Percentiles rank a stretch among this genome's conserved stretches.
phyloP scores from a whole-genome alignment of 805 yeast genomes.

The Saccharomyces kudriavzevii region DNA sequence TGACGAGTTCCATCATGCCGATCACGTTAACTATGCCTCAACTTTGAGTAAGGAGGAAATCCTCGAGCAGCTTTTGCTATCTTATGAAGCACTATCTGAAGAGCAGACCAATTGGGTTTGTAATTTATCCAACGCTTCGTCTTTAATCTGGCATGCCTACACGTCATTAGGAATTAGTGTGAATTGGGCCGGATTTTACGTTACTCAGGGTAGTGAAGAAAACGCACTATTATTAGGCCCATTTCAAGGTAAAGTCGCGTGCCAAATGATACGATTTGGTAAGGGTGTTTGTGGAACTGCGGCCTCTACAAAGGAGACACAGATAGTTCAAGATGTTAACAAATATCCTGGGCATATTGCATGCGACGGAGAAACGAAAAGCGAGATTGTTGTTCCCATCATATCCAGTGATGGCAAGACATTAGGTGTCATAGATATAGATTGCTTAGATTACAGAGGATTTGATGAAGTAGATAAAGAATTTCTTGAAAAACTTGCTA shows the following conservation, averaged over 20 bases:
- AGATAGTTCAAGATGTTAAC: conserved; percentile 70
- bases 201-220: conserved; percentile 32
- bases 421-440: conserved; percentile 80
- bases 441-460: conserved; percentile 57
- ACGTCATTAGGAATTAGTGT: conserved; percentile 49
- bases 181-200: conserved; percentile 94
- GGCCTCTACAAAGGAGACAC: conserved; percentile 50
- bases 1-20: conserved; percentile 55
- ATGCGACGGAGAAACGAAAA: conserved; percentile 89
- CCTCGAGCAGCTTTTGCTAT: conserved; percentile 47
- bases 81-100: conserved; percentile 56
- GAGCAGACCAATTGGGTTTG: conserved; percentile 80
- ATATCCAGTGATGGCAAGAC: conserved; percentile 35
- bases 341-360: conserved; percentile 90
- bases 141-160: conserved; percentile 84
- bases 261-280: conserved; percentile 73
- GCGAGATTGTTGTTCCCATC: conserved; percentile 90
- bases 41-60: conserved; percentile 41
- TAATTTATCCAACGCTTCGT: conserved; percentile 77
- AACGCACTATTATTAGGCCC: conserved; percentile 68
- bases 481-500: conserved; percentile 53
- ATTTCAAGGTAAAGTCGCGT: conserved; percentile 94
- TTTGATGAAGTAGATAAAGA: conserved; percentile 57
- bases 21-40: conserved; percentile 46
- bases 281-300: conserved; percentile 91